Conservation (phyloP, 768 basidiomycete species). For the Amylocystis lapponica region DNA sequence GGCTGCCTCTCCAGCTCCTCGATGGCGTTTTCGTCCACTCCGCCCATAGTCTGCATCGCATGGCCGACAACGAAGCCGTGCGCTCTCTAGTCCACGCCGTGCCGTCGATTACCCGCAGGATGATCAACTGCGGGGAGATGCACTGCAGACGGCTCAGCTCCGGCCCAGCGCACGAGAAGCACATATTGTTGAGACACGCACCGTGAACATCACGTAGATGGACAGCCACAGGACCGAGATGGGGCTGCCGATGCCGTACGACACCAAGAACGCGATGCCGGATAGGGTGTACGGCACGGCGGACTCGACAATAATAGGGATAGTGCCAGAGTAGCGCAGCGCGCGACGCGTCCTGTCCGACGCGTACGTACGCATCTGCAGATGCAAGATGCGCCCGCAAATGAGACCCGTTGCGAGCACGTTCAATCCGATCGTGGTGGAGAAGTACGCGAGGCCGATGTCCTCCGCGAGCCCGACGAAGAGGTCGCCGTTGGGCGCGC, state of each 20-base stretch:
- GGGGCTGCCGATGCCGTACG: slow-evolving; percentile 26
- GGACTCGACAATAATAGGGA: slow-evolving; percentile 32
- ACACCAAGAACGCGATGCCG: slow-evolving; percentile 31
- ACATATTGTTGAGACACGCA: slow-evolving; percentile 13
- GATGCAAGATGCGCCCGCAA: slow-evolving; percentile 28
- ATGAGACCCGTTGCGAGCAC: slow-evolving; percentile 31
- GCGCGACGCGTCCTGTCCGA: slow-evolving; percentile 16
- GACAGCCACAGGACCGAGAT: slow-evolving; percentile 31
- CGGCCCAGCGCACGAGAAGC: neutral
- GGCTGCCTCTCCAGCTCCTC: no score
- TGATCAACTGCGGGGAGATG: slow-evolving; percentile 11
- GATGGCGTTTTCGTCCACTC: no score
- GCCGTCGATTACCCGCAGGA: slow-evolving; percentile 11
- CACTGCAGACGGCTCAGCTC: neutral
- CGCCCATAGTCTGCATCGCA: no score
- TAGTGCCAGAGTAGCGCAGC: slow-evolving; percentile 18
- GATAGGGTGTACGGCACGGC: slow-evolving; percentile 32
- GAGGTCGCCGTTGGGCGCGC: slow-evolving; percentile 17
- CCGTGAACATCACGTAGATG: slow-evolving; percentile 34
- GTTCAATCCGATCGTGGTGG: slow-evolving; percentile 33
- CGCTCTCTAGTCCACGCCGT: slow-evolving; percentile 12
- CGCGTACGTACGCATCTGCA: no score
- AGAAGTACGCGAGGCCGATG: slow-evolving; percentile 32
- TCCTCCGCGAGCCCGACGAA: slow-evolving; percentile 30
- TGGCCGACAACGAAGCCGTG: neutral